Base-by-base conservation (phyloP, 129 eudicot genomes). In the Pulicaria dysenterica region DNA sequence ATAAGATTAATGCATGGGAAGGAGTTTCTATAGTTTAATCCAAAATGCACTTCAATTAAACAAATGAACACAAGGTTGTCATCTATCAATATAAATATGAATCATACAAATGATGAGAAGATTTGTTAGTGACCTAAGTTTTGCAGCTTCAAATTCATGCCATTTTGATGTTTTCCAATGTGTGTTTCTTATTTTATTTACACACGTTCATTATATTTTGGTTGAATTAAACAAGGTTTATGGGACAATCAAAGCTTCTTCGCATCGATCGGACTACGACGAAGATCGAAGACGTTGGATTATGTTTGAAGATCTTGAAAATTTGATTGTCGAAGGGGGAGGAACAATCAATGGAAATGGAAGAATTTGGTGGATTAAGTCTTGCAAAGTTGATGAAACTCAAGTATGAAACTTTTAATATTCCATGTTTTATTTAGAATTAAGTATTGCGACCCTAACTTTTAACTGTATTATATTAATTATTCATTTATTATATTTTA, bases 301-400 rank as follows among this genome's bases (percentile, higher is more conserved):
- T 12, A 58, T 72, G 17, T 91, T 95, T 72, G 83, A 83, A 49
- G 80, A 88, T 66, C 58, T 88, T 15, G 68, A 63, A 45, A 53
- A 82, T 45, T 76, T 91, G 14, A 39, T 45, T 6, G 85, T 95
- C 12, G 81, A 68, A 61, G 99, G 99, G 5, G 96, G 96, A 55
- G 99, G 99, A 79, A 88, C 84, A 49, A 84, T 95, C 19, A 82
- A 91, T 64, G 99, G 97, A 24, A 86, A 86, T 73, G 99, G 99
- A 12, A 69, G 75, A 48, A 80, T 86, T 36, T 95, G 99, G 99
- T 95, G 99, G 99, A 46, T 75, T 45, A 86, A 77, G 4, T 91
- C 97, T 51, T 95, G 99, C 85, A 95, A 95, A 85, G 81, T 86
- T 66, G 84, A 91, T 69, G 68, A 77, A 73, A 79, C 65, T 39